Conservation (phyloP, 2,329 filamentous ascomycete genomes). For the Penicillium sp. region DNA sequence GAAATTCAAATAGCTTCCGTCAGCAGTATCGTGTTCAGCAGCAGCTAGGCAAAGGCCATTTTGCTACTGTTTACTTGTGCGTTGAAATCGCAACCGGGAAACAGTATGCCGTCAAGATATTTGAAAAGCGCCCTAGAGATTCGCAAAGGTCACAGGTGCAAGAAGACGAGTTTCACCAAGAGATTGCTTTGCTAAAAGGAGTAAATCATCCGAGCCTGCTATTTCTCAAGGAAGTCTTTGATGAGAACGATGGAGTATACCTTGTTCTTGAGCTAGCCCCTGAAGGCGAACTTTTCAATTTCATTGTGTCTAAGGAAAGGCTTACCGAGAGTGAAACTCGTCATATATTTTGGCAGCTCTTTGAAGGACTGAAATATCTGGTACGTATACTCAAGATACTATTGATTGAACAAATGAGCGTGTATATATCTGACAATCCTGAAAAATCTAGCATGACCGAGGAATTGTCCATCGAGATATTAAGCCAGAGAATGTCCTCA, state of each 20-base stretch:
- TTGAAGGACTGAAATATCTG: conserved; percentile 92
- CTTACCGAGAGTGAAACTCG: conserved; percentile 81
- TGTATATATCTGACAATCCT: background rate
- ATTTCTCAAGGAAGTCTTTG: conserved; percentile 92
- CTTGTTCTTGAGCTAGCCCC: conserved; percentile 87
- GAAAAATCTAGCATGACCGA: conserved; percentile 75
- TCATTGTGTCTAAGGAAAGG: conserved; percentile 88
- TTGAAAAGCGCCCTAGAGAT: conserved; percentile 80
- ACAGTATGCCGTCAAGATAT: conserved; percentile 91
- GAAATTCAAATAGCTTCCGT: conserved; percentile 75
- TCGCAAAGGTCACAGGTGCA: conserved; percentile 85
- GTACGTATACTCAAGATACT: conserved; percentile 57
- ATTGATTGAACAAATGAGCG: no score
- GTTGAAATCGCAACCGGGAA: conserved; percentile 82
- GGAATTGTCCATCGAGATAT: conserved; percentile 98
- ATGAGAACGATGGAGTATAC: conserved; percentile 88
- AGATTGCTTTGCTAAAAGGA: conserved; percentile 96
- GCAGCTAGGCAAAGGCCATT: conserved; percentile 91
- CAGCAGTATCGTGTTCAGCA: conserved; percentile 85
- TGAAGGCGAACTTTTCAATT: conserved; percentile 95
- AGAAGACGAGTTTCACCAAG: conserved; percentile 85
- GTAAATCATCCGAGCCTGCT: conserved; percentile 92
- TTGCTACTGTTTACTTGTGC: conserved; percentile 90
- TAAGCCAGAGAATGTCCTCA: conserved; percentile 93
- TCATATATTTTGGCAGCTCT: conserved; percentile 86